Conservation (phyloP, 2,329 filamentous ascomycete species). For the Cercospora canescens region DNA sequence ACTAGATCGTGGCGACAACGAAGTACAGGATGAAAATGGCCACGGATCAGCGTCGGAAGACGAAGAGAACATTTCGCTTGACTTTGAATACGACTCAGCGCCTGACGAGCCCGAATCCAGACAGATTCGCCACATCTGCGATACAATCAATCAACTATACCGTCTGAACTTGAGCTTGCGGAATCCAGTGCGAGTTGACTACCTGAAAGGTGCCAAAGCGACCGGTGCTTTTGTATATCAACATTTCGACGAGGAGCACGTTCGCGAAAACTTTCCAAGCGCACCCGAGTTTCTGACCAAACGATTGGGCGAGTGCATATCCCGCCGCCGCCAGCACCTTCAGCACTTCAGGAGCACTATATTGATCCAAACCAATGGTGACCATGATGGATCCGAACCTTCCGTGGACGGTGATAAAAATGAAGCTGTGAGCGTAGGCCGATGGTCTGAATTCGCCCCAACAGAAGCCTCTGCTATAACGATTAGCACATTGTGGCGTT, state of each 20-base stretch:
- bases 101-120: not conserved
- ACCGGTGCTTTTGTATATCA: slow-evolving; percentile 23
- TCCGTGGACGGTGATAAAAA: not conserved
- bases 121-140: slow-evolving; percentile 23
- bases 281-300: slow-evolving; percentile 22
- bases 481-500: not conserved
- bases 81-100: not conserved
- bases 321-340: slow-evolving; percentile 36
- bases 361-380: no score
- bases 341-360: slow-evolving; percentile 38
- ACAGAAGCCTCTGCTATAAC: not conserved
- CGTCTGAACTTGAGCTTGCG: slow-evolving; percentile 36
- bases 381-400: no score
- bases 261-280: slow-evolving; percentile 7
- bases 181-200: slow-evolving; percentile 36
- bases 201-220: slow-evolving; percentile 27
- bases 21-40: not conserved
- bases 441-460: not conserved
- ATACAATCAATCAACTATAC: slow-evolving; percentile 35
- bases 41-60: not conserved
- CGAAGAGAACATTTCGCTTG: slow-evolving; percentile 30
- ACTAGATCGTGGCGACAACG: not conserved
- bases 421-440: not conserved
- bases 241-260: slow-evolving; percentile 14
- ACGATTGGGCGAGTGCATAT: slow-evolving; percentile 36